A percentile compares a stretch with the other conserved stretches of the same genome.
Conservation (phyloP, 2,329 filamentous ascomycete genomes). For the Pseudogymnoascus sp. region DNA sequence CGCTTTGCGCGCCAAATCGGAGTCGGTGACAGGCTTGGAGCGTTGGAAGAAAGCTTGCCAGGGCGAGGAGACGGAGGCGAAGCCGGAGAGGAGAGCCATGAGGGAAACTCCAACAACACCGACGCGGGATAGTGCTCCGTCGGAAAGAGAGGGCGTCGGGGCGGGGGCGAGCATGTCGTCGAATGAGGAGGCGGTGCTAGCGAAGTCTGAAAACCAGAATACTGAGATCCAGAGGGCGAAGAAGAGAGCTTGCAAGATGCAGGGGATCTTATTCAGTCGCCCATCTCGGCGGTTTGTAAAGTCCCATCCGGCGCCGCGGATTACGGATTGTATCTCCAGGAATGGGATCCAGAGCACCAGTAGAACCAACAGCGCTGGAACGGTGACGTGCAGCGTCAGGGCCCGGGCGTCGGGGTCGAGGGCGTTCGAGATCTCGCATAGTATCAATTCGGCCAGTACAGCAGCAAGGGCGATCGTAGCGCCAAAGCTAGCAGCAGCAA, state of each 20-base stretch:
- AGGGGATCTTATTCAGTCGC: conserved; percentile 49
- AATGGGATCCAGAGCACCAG: conserved; percentile 70
- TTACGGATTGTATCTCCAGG: conserved; percentile 56
- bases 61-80: conserved; percentile 77
- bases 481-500: conserved; percentile 60
- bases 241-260: conserved; percentile 52
- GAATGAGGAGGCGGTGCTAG: conserved; percentile 12
- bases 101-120: conserved; percentile 78
- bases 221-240: conserved; percentile 60
- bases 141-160: conserved; percentile 29
- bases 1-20: conserved; percentile 68
- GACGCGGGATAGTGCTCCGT: conserved; percentile 56
- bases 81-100: conserved; percentile 83
- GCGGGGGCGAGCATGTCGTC: conserved; percentile 13
- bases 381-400: conserved; percentile 58
- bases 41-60: conserved; percentile 74
- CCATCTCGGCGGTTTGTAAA: conserved; percentile 51
- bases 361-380: conserved; percentile 62
- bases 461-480: conserved; percentile 68
- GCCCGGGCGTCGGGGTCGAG: conserved; percentile 59
- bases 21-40: conserved; percentile 57
- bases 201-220: conserved; percentile 63
- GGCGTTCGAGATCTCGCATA: conserved; percentile 74
- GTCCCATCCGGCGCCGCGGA: conserved; percentile 49
- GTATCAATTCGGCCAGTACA: conserved; percentile 69